Percentiles rank a stretch among this genome's conserved stretches.
These are phyloP conservation scores for Teunomyces atbi DNA, from an alignment of 805 yeast species.

Conservation along the genomic window DNA sequence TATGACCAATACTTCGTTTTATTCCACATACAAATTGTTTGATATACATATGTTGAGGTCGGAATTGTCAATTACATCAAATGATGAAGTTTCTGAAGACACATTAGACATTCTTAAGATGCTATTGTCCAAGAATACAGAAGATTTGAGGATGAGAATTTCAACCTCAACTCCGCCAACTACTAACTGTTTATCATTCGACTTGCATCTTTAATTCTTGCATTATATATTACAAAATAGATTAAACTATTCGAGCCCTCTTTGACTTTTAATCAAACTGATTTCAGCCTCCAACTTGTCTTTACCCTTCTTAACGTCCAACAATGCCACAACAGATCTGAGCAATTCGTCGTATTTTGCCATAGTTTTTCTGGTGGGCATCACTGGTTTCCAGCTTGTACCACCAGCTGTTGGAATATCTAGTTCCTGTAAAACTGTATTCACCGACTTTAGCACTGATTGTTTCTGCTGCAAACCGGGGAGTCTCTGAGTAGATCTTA, in stretches of 20 bases:
- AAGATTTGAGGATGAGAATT: neutral
- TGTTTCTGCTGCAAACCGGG: slow-evolving; percentile 55
- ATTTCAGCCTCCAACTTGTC: slow-evolving; percentile 86
- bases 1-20: slow-evolving; percentile 2
- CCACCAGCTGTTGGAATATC: slow-evolving; percentile 63
- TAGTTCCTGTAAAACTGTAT: slow-evolving; percentile 70
- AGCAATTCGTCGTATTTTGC: slow-evolving; percentile 73
- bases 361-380: slow-evolving; percentile 81
- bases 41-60: slow-evolving; percentile 10
- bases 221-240: neutral
- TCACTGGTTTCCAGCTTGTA: slow-evolving; percentile 64
- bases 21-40: slow-evolving; percentile 7
- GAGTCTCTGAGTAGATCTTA: slow-evolving; percentile 63
- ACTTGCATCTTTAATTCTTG: slow-evolving; percentile 3
- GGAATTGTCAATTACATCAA: slow-evolving; percentile 1
- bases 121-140: slow-evolving; percentile 2
- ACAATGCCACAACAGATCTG: slow-evolving; percentile 63
- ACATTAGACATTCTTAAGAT: neutral
- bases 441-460: slow-evolving; percentile 71
- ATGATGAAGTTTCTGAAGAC: neutral
- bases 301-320: slow-evolving; percentile 81
- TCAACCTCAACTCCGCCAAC: neutral
- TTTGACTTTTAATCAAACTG: slow-evolving; percentile 41
- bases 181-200: slow-evolving; percentile 1
- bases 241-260: slow-evolving; percentile 22